phyloP scores from a whole-genome alignment of 306 rosid genomes.

The Glycine latifolia region DNA sequence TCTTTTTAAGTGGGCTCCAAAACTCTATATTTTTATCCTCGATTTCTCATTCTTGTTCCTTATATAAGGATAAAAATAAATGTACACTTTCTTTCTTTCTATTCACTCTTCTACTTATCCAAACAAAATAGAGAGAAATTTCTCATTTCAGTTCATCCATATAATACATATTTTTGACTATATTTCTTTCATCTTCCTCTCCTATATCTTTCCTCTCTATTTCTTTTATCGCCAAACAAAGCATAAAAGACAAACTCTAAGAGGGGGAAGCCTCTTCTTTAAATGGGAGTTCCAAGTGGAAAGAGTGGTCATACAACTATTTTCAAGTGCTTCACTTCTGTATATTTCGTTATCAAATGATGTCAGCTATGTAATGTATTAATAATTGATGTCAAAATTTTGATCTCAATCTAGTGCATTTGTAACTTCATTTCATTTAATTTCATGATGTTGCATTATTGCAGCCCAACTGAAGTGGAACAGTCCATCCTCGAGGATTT shows the following conservation, averaged over 20 bases:
- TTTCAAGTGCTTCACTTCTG: conserved; percentile 36
- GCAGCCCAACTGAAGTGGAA: conserved; percentile 88
- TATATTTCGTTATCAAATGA: conserved; percentile 31
- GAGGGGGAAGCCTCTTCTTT: background rate
- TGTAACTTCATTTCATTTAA: conserved; percentile 18
- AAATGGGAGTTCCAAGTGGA: conserved; percentile 3
- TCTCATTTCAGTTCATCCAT: background rate
- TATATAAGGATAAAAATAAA: too few species aligned
- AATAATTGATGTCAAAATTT: conserved; percentile 27
- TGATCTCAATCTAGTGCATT: conserved; percentile 13
- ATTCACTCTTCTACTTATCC: too few species aligned
- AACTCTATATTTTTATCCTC: too few species aligned
- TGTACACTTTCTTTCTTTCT: too few species aligned
- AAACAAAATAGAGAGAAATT: too few species aligned
- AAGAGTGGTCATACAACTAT: background rate
- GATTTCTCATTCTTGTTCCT: too few species aligned
- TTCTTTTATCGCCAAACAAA: background rate
- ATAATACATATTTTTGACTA: background rate
- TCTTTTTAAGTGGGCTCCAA: too few species aligned
- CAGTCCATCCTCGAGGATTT: conserved; percentile 95
- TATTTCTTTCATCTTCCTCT: background rate
- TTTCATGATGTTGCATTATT: conserved; percentile 47
- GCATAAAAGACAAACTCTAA: too few species aligned
- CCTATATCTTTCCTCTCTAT: background rate
- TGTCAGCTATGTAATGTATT: conserved; percentile 16